Evolutionary conservation across 2,329 filamentous ascomycete genomes (phyloP).

Genomic region (Pestalotiopsis sp.): DNA sequence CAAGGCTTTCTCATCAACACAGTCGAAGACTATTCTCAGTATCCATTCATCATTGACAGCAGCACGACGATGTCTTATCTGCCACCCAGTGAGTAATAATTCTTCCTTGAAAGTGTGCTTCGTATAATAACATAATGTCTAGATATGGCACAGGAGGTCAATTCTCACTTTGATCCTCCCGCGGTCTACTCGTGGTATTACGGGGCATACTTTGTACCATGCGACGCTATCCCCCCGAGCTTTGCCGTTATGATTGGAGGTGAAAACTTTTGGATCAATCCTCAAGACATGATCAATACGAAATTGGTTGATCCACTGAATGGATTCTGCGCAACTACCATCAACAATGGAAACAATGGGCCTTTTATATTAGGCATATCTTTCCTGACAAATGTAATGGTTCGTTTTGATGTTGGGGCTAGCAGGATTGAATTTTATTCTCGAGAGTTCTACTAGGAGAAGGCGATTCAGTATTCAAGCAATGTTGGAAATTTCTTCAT

Average conservation of each 20-base stretch:
- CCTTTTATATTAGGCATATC: conserved; percentile 47
- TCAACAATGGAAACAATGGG: conserved; percentile 28
- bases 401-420: conserved; percentile 50
- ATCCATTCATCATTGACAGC: conserved; percentile 55
- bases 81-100: conserved; percentile 45
- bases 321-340: conserved; percentile 50
- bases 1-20: conserved; percentile 50
- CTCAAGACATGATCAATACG: conserved; percentile 49
- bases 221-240: conserved; percentile 47
- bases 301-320: conserved; percentile 46
- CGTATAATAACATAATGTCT: not conserved
- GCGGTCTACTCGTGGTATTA: conserved; percentile 42
- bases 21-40: conserved; percentile 43
- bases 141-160: conserved; percentile 53
- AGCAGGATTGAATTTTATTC: conserved; percentile 36
- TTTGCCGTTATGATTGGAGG: conserved; percentile 49
- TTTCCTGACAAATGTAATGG: conserved; percentile 54
- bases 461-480: too few species aligned
- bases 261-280: conserved; percentile 49
- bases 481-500: too few species aligned
- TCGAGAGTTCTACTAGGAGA: not conserved
- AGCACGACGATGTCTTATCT: conserved; percentile 55
- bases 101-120: not conserved
- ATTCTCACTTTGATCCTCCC: conserved; percentile 46
- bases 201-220: conserved; percentile 51